Evolutionary conservation across 371 early-diverging fungal species (phyloP), one percentile per base, ranked within the genome.

Genomic region (Actinomortierella wolfii): DNA sequence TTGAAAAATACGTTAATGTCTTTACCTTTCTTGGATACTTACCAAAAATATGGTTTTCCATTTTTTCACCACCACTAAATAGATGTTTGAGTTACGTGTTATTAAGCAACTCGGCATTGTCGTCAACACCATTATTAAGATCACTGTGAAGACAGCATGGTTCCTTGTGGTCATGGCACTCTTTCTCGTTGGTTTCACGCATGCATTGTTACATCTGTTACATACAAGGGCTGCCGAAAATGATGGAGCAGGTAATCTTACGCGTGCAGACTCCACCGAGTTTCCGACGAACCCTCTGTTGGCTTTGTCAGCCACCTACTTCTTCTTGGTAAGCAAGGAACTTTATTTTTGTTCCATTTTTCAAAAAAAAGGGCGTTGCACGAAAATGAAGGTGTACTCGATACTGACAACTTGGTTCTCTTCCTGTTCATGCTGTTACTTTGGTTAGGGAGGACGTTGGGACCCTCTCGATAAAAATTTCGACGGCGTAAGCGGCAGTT

Each of bases 81-180:
- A 71, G 73, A 20, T 71, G 1, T 66, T 71, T 23, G 73, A 71
- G 45, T 43, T 71, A 18, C 61, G 73, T 5, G 62, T 71, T 9
- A 26, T 71, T 45, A 61, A 52, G 18, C 73, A 61, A 39, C 54
- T 71, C n/a, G 73, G 73, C 24, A 61, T 65, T 18, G 66, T 66
- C 25, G 73, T 66, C 66, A 71, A 71, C 63, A 62, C 66, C 29
- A 66, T 71, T 28, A 21, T 65, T 18, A 66, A 61, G 40, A 71
- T 71, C 20, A 60, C 67, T 2, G 54, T 57, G 11, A 67, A 54
- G 29, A 74, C 63, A 42, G 45, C 42, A 25, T 74, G 74, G 74
- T 74, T 74, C 57, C 59, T 74, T 50, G 21, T 74, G 48, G 59
- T 74, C 41, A 67, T 74, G 39, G 58, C 51, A 3, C 51, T 74